phyloP scores from a whole-genome alignment of 306 rosid genomes.

The Quercus cerris region DNA sequence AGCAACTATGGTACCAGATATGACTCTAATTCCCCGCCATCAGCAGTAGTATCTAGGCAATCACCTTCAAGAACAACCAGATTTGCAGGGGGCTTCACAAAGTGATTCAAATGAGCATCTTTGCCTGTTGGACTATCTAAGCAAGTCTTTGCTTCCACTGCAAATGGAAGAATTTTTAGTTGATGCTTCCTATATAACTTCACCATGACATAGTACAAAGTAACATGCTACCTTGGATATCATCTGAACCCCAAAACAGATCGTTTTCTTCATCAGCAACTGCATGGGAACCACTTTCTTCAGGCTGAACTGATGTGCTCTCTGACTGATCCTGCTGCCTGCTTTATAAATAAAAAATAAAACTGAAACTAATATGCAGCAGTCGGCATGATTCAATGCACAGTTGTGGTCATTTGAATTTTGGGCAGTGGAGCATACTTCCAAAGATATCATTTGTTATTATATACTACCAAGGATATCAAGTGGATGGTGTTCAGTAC shows the following conservation, averaged over 20 bases:
- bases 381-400: not conserved
- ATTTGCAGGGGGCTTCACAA: slow-evolving; percentile 87
- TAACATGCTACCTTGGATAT: slow-evolving; percentile 65
- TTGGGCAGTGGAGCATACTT: not conserved
- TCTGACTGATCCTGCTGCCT: slow-evolving; percentile 76
- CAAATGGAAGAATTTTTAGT: slow-evolving; percentile 25
- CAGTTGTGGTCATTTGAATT: slow-evolving; percentile 2
- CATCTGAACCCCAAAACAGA: slow-evolving; percentile 74
- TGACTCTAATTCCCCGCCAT: slow-evolving; percentile 86
- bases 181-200: slow-evolving; percentile 8
- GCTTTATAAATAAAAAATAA: slow-evolving; percentile 12
- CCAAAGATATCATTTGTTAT: not conserved
- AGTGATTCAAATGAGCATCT: slow-evolving; percentile 51
- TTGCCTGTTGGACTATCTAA: slow-evolving; percentile 49
- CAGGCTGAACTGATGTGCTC: slow-evolving; percentile 46
- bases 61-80: slow-evolving; percentile 95
- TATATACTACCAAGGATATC: not conserved
- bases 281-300: slow-evolving; percentile 40
- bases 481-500: not conserved
- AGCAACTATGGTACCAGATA: slow-evolving; percentile 67
- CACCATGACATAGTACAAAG: slow-evolving; percentile 14
- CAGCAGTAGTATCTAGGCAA: slow-evolving; percentile 80
- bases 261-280: slow-evolving; percentile 65
- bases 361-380: not conserved
- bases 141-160: slow-evolving; percentile 76